These are phyloP conservation scores for Lecanicillium sp. DNA, from an alignment of 2,329 filamentous ascomycete species.

Conservation along the genomic window DNA sequence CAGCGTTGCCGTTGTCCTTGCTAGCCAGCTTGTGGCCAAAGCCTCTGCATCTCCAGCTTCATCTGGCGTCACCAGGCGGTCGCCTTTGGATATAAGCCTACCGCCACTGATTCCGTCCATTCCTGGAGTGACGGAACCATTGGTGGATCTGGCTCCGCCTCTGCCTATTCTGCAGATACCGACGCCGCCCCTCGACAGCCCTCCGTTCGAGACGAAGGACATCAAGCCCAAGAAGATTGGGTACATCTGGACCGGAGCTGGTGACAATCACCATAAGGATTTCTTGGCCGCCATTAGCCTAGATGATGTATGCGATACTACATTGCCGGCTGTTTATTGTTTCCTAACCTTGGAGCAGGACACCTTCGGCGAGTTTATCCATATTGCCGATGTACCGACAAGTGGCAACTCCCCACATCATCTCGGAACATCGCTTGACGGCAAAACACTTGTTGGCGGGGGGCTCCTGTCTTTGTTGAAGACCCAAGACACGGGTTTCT, in stretches of 20 bases:
- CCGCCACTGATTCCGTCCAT: constrained; percentile 53
- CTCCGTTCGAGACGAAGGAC: constrained; percentile 45
- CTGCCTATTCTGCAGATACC: constrained; percentile 54
- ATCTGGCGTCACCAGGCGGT: background rate
- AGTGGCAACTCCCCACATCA: constrained; percentile 58
- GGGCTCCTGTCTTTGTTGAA: constrained; percentile 54
- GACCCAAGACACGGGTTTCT: constrained; percentile 56
- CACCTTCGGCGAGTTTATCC: constrained; percentile 54
- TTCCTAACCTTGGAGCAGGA: too few relatives aligned
- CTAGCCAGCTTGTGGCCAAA: constrained; percentile 11
- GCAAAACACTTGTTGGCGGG: constrained; percentile 52
- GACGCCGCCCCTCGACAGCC: constrained; percentile 50
- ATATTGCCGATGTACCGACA: constrained; percentile 51
- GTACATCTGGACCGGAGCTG: constrained; percentile 58
- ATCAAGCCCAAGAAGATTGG: constrained; percentile 61
- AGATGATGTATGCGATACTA: constrained; percentile 47
- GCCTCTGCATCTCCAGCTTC: background rate
- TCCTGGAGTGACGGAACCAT: constrained; percentile 52
- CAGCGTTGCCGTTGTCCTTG: background rate
- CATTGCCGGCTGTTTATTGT: too few relatives aligned
- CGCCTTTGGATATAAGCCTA: constrained; percentile 34
- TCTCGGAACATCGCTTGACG: constrained; percentile 47
- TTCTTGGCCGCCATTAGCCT: constrained; percentile 54
- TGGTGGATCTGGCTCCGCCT: constrained; percentile 44
- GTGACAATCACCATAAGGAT: constrained; percentile 53